phyloP scores from a whole-genome alignment of 106 monocot species.

The Platanthera guangdongensis region DNA sequence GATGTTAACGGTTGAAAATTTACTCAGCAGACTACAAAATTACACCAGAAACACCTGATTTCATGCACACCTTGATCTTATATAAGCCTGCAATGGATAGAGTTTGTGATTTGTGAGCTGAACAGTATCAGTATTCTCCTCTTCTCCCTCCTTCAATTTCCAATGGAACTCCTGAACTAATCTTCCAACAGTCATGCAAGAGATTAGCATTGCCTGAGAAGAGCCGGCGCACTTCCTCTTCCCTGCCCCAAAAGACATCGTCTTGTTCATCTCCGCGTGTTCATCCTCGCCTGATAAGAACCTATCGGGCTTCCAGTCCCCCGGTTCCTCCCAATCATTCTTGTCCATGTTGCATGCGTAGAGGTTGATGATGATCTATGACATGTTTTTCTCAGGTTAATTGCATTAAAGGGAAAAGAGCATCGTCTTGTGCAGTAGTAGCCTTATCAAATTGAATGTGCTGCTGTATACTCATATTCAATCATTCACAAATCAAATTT shows the following conservation, averaged over 20 bases:
- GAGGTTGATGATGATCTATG: constrained; percentile 70
- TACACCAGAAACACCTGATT: background rate
- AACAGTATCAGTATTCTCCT: constrained; percentile 52
- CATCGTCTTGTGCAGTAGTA: too few species aligned
- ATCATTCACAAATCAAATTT: too few species aligned
- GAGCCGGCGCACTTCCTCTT: constrained; percentile 83
- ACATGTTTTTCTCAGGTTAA: background rate
- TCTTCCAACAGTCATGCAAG: constrained; percentile 55
- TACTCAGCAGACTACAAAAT: too few species aligned
- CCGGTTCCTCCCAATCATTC: constrained; percentile 60
- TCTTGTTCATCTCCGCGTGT: constrained; percentile 55
- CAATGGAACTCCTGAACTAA: constrained; percentile 73
- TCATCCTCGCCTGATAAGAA: constrained; percentile 42
- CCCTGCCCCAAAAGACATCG: constrained; percentile 86
- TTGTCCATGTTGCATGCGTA: constrained; percentile 85
- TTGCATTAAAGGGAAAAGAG: background rate
- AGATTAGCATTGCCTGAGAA: constrained; percentile 67
- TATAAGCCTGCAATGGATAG: constrained; percentile 50
- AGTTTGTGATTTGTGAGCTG: constrained; percentile 71
- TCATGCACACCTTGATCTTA: constrained; percentile 34
- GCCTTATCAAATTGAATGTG: too few species aligned
- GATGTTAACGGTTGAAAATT: too few species aligned
- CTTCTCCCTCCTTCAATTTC: constrained; percentile 80
- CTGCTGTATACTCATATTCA: too few species aligned
- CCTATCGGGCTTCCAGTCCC: constrained; percentile 75